Conservation (phyloP, 768 basidiomycete genomes). For the Agrocybe pediades region DNA sequence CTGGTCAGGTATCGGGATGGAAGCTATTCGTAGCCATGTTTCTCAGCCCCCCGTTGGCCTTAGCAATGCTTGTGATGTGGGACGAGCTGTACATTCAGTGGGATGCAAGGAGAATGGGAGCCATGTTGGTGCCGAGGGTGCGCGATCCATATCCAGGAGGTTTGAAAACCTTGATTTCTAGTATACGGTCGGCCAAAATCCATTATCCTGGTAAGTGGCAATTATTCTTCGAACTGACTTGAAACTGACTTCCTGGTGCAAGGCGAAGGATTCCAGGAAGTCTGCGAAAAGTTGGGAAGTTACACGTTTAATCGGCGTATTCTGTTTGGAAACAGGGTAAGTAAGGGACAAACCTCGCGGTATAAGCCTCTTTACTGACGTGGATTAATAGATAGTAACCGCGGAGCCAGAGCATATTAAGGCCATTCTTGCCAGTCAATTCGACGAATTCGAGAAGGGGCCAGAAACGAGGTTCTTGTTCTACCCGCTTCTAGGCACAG, state of each 20-base stretch:
- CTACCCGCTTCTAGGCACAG: slow-evolving; percentile 9
- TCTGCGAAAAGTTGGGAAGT: slow-evolving; percentile 4
- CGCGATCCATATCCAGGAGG: slow-evolving; percentile 21
- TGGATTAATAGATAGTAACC: slow-evolving; percentile 26
- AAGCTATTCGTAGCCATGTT: slow-evolving; percentile 10
- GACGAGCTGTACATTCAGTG: slow-evolving; percentile 14
- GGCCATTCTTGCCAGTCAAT: slow-evolving; percentile 18
- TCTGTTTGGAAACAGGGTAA: slow-evolving; percentile 26
- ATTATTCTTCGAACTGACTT: slow-evolving; percentile 21
- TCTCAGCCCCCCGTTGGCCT: slow-evolving; percentile 18
- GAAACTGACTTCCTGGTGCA: slow-evolving; percentile 17
- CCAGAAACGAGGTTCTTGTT: slow-evolving; percentile 10
- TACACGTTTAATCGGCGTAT: slow-evolving; percentile 21
- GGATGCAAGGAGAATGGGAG: slow-evolving; percentile 20
- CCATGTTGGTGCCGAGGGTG: slow-evolving; percentile 18
- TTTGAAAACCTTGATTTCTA: slow-evolving; percentile 10
- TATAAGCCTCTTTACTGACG: slow-evolving; percentile 36
- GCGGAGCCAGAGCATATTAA: slow-evolving; percentile 20
- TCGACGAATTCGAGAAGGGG: slow-evolving; percentile 17
- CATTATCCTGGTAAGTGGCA: slow-evolving; percentile 34
- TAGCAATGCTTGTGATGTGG: slow-evolving; percentile 15
- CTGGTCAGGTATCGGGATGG: slow-evolving; percentile 10
- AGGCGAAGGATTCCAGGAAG: slow-evolving; percentile 16
- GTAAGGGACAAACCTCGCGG: neutral
- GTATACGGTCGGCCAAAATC: slow-evolving; percentile 20